phyloP scores from a whole-genome alignment of 2,329 filamentous ascomycete genomes.

The Pseudomassariella vexata region DNA sequence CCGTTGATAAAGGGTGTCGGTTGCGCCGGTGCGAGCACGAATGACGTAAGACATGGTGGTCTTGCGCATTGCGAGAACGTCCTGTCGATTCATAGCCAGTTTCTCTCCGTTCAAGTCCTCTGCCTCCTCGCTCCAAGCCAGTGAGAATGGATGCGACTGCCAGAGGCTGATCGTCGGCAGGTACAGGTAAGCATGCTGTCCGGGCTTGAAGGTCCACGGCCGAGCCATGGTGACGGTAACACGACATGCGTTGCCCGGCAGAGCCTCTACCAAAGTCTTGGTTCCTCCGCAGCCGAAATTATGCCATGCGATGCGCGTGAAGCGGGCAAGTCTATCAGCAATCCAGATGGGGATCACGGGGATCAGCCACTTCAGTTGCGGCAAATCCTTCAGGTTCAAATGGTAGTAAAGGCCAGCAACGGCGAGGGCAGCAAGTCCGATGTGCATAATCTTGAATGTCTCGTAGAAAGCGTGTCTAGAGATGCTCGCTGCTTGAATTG shows the following conservation, averaged over 20 bases:
- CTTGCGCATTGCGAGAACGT: constrained; percentile 54
- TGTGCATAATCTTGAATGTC: constrained; percentile 69
- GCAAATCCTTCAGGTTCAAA: constrained; percentile 46
- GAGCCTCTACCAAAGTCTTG: constrained; percentile 64
- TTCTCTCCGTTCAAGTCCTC: constrained; percentile 45
- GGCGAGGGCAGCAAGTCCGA: constrained; percentile 52
- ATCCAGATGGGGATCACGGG: constrained; percentile 62
- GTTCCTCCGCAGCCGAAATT: constrained; percentile 64
- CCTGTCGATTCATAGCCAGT: constrained; percentile 53
- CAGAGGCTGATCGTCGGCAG: constrained; percentile 65
- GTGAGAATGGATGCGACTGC: constrained; percentile 75
- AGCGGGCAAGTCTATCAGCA: constrained; percentile 54
- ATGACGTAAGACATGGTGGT: constrained; percentile 66
- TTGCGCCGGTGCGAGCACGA: constrained; percentile 69
- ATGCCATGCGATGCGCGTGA: constrained; percentile 55
- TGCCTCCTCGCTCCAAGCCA: constrained; percentile 70
- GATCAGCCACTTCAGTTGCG: constrained; percentile 54
- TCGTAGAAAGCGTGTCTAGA: constrained; percentile 76
- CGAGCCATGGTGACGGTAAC: constrained; percentile 69
- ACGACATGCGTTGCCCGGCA: constrained; percentile 69
- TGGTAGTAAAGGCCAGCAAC: constrained; percentile 65
- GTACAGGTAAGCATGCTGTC: constrained; percentile 76
- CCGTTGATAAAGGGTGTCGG: constrained; percentile 61
- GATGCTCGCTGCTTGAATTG: constrained; percentile 64
- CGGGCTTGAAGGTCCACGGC: constrained; percentile 70